Evolutionary conservation across 306 rosid genomes (phyloP), one percentile per base, ranked within the genome.

Genomic region (Acacia melanoxylon): DNA sequence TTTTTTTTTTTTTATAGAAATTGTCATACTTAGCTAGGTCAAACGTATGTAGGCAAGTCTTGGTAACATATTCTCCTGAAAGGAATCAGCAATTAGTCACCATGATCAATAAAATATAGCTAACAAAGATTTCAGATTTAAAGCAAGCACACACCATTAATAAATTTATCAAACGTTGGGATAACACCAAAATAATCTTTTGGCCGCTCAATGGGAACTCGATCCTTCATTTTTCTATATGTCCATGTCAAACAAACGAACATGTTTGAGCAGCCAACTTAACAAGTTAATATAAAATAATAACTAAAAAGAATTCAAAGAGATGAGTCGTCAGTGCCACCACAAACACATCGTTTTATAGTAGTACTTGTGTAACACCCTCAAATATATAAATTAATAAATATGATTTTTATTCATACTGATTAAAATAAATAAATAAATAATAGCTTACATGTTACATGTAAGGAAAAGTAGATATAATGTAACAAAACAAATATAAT

Each of bases 61-160:
- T 89, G 9, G 48, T 22, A 52, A 51, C 88, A 75, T 78, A 51
- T 69, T 90, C 89, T 12, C 98, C 97, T 93, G 79, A 75, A 56
- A 48, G 12, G 40, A 35, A 35, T 35, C 6, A 5, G 40, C 40
- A 35, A 35, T 35, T 35, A 35, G 40, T 35, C 40, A 35, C 16
- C 51, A 46, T 46, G 16, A 12, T 20, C 2, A 20, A 42, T 14
- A 15, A 10, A 76, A 6, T 7, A 25, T 22, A 67, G 5, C 67
- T 4, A 72, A 48, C 24, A 6, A 27, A 42, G 81, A 49, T 2
- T 27, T 6, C 25, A n/a, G 24, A 41, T 27, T 20, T 46, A 54
- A 25, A 40, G 16, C 19, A 22, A 48, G 33, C 37, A 85, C 8
- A 5, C 74, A 93, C 99, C 99, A 89, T 95, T 95, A 35, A 84